These are phyloP conservation scores for Mortierella sp. DNA, from an alignment of 371 early-diverging fungal species.

Conservation along the genomic window DNA sequence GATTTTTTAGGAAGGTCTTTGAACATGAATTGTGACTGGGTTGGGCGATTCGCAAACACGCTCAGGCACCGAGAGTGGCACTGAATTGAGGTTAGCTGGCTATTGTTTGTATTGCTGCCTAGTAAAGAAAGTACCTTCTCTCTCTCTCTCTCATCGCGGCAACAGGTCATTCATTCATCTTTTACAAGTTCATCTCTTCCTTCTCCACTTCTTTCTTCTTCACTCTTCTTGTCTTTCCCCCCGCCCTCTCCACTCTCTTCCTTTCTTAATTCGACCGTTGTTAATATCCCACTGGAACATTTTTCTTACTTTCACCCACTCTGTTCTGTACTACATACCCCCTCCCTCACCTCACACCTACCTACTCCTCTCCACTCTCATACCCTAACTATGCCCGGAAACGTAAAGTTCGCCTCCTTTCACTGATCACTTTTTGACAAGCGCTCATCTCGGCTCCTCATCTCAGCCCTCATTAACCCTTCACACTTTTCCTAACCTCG, in stretches of 20 bases:
- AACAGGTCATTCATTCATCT: background rate
- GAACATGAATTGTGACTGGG: background rate
- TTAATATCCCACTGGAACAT: background rate
- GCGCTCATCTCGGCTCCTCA: background rate
- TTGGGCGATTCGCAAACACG: conserved; percentile 11
- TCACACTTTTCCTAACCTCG: background rate
- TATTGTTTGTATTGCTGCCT: background rate
- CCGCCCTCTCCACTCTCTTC: background rate
- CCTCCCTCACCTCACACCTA: background rate
- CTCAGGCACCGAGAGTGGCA: conserved; percentile 1
- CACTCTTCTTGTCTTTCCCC: background rate
- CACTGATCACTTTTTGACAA: background rate
- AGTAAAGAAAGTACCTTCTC: background rate
- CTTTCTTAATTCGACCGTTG: background rate
- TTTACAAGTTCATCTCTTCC: background rate
- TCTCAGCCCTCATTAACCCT: background rate
- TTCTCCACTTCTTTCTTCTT: background rate
- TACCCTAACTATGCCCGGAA: conserved; percentile 37
- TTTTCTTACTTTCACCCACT: background rate
- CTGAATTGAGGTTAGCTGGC: too few relatives aligned
- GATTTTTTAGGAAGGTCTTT: conserved; percentile 32
- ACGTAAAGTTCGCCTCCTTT: conserved; percentile 26
- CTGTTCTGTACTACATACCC: background rate
- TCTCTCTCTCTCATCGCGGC: background rate
- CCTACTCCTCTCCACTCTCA: background rate